Conservation (phyloP, 768 basidiomycete genomes). For the Amanita rubescens region DNA sequence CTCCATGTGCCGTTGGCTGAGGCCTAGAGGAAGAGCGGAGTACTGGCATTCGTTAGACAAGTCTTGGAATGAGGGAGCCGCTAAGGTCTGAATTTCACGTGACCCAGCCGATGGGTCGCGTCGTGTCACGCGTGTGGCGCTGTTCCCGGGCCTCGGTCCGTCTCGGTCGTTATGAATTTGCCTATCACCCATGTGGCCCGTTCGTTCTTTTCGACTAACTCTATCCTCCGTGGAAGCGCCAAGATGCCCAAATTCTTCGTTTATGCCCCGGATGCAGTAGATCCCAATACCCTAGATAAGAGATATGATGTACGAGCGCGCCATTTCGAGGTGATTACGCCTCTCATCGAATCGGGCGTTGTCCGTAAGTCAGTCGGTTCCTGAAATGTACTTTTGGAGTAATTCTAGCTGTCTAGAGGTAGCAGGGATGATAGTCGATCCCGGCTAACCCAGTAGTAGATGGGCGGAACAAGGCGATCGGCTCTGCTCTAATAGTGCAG, state of each 20-base stretch:
- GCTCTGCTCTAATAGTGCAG: conserved; percentile 45
- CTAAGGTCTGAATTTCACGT: not conserved
- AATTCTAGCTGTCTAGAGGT: conserved; percentile 26
- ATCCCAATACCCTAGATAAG: conserved; percentile 22
- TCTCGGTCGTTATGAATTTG: not conserved
- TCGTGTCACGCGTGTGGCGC: conserved; percentile 39
- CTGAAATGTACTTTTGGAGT: not conserved
- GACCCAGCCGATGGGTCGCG: not conserved
- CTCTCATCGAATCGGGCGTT: conserved; percentile 30
- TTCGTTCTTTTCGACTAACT: not conserved
- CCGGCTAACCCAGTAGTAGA: conserved; percentile 32
- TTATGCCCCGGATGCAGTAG: conserved; percentile 49
- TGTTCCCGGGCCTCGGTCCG: conserved; percentile 16
- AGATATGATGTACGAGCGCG: conserved; percentile 38
- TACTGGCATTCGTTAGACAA: not conserved
- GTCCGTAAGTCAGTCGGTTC: conserved; percentile 27
- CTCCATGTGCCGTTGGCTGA: not conserved
- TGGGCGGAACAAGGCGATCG: conserved; percentile 35
- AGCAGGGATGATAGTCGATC: conserved; percentile 41
- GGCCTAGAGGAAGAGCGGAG: not conserved
- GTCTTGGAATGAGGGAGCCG: not conserved
- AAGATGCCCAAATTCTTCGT: conserved; percentile 35
- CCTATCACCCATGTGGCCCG: not conserved
- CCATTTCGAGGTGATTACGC: conserved; percentile 35
- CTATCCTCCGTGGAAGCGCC: not conserved